A percentile compares a stretch with the other conserved stretches of the same genome.
phyloP scores from a whole-genome alignment of 768 basidiomycete species.

The Leccinellum albellum region DNA sequence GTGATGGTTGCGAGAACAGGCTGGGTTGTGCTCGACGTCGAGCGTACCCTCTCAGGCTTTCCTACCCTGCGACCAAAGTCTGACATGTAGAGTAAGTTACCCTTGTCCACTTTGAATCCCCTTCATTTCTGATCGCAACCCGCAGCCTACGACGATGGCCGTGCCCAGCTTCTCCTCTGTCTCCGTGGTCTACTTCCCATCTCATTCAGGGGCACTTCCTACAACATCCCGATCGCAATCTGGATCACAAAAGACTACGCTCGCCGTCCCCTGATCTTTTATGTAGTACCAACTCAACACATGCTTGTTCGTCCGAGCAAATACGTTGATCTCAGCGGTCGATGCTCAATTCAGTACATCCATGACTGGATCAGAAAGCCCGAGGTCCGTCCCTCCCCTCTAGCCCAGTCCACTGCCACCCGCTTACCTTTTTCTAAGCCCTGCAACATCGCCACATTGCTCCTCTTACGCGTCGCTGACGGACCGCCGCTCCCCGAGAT shows the following conservation, averaged over 20 bases:
- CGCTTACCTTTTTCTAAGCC: conserved; percentile 43
- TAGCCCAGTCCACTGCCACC: conserved; percentile 1
- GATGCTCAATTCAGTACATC: conserved; percentile 65
- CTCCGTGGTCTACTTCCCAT: conserved; percentile 91
- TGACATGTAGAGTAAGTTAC: conserved; percentile 67
- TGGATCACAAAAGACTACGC: conserved; percentile 90
- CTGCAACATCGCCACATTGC: conserved; percentile 67
- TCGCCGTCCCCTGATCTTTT: conserved; percentile 73
- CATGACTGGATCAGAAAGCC: conserved; percentile 76
- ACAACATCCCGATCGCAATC: conserved; percentile 90
- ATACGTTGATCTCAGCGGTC: conserved; percentile 78
- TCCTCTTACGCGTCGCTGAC: too few relatives aligned
- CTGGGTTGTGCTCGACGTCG: conserved; percentile 63
- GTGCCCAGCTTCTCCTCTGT: conserved; percentile 87
- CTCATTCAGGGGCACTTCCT: conserved; percentile 64
- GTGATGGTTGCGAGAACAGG: conserved; percentile 65
- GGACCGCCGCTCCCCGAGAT: too few relatives aligned
- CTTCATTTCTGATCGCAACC: conserved; percentile 1
- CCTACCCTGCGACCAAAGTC: conserved; percentile 69
- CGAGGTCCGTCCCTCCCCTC: conserved; percentile 39
- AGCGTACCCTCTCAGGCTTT: conserved; percentile 51
- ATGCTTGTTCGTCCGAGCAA: conserved; percentile 82
- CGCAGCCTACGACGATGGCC: conserved; percentile 89
- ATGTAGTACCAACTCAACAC: conserved; percentile 87
- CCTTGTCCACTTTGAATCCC: not conserved